phyloP scores from a whole-genome alignment of 306 rosid species.

The Dicorynia guianensis region DNA sequence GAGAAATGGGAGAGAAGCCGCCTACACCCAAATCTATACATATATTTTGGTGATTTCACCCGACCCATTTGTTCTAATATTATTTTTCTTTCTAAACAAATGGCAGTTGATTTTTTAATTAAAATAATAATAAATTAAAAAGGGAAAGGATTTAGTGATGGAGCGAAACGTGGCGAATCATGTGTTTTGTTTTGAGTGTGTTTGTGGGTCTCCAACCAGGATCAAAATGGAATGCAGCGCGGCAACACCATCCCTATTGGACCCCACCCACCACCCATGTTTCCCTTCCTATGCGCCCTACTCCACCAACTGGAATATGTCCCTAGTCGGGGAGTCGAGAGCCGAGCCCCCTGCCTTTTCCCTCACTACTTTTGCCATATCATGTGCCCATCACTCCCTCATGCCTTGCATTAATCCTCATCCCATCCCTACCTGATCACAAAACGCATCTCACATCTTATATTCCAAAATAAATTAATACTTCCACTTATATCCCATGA shows the following conservation, averaged over 20 bases:
- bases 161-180: slow-evolving; percentile 37
- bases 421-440: too few relatives aligned
- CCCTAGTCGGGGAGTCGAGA: neutral
- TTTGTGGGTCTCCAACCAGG: neutral
- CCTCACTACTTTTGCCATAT: neutral
- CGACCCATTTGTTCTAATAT: too few relatives aligned
- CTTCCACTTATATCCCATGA: too few relatives aligned
- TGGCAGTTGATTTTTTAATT: neutral
- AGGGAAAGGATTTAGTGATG: too few relatives aligned
- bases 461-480: too few relatives aligned
- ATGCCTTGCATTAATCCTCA: too few relatives aligned
- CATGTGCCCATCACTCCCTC: too few relatives aligned
- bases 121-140: too few relatives aligned
- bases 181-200: neutral
- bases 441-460: too few relatives aligned
- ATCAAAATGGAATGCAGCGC: neutral
- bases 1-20: slow-evolving; percentile 44
- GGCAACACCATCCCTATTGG: neutral
- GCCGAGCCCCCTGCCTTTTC: too few relatives aligned
- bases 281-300: slow-evolving; percentile 6
- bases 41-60: too few relatives aligned
- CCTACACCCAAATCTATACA: slow-evolving; percentile 49
- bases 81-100: neutral
- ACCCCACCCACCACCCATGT: slow-evolving; percentile 24
- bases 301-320: neutral